These are phyloP conservation scores for Dioscorea zingiberensis DNA, from an alignment of 106 monocot genomes.

Conservation along the genomic window DNA sequence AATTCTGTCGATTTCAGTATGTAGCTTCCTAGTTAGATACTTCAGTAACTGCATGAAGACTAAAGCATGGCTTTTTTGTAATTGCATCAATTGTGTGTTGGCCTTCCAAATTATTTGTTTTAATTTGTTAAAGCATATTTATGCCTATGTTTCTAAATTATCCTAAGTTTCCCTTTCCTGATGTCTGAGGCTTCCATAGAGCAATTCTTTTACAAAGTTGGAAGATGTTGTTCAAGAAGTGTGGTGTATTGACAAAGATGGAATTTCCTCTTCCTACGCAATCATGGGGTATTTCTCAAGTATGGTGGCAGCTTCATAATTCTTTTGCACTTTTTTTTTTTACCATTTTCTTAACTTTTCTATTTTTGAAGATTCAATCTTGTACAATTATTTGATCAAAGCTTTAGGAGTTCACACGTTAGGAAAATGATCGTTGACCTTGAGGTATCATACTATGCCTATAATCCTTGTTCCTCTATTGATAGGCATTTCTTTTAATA, in stretches of 20 bases:
- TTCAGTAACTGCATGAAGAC: no score
- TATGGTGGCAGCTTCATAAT: neutral
- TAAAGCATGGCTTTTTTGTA: no score
- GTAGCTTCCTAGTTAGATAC: no score
- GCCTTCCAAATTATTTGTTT: no score
- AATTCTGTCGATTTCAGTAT: neutral
- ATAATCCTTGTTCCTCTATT: neutral
- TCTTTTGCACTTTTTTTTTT: neutral
- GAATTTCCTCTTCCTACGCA: constrained; percentile 66
- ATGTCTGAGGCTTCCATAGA: constrained; percentile 64
- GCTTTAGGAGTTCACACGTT: constrained; percentile 40
- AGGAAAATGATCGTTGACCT: constrained; percentile 87
- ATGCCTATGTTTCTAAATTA: constrained; percentile 1
- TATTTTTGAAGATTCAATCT: constrained; percentile 58
- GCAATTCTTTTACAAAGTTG: constrained; percentile 26
- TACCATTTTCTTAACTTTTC: no score
- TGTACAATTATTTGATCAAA: constrained; percentile 69
- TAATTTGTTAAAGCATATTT: no score
- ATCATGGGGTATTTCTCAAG: constrained; percentile 65
- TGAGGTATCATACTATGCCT: constrained; percentile 36
- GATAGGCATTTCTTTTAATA: no score
- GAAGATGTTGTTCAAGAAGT: constrained; percentile 35
- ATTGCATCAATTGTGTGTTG: no score
- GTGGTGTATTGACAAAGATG: constrained; percentile 95
- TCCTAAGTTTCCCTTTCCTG: constrained; percentile 63